A percentile compares a stretch with the other conserved stretches of the same genome.
phyloP scores from a whole-genome alignment of 2,329 filamentous ascomycete genomes.

The Sclerotinia nivalis region DNA sequence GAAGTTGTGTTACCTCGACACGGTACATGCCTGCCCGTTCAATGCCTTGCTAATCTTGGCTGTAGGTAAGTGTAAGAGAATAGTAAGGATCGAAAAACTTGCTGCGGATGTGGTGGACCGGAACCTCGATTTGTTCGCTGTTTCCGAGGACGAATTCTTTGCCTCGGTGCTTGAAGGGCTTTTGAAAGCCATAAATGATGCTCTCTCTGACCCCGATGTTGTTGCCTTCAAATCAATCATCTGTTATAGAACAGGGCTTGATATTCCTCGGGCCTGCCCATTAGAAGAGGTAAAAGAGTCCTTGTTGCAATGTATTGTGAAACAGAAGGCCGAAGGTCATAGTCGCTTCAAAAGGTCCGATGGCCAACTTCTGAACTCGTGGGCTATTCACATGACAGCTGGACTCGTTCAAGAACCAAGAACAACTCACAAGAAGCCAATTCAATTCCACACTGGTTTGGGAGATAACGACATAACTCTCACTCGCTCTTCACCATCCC shows the following conservation, averaged over 20 bases:
- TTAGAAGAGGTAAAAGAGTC: constrained; percentile 33
- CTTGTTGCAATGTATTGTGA: constrained; percentile 37
- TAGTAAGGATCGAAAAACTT: constrained; percentile 75
- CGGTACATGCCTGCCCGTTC: not conserved
- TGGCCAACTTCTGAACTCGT: constrained; percentile 66
- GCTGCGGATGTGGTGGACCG: constrained; percentile 62
- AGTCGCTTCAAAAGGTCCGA: constrained; percentile 56
- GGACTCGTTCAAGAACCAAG: constrained; percentile 53
- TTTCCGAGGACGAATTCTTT: constrained; percentile 42
- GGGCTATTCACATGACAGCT: constrained; percentile 65
- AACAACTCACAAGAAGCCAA: constrained; percentile 60
- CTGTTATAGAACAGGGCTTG: constrained; percentile 76
- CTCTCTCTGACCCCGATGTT: constrained; percentile 65
- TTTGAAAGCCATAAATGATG: constrained; percentile 52
- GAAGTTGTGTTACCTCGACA: constrained; percentile 11
- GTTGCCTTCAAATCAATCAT: constrained; percentile 82
- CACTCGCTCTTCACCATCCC: constrained; percentile 69
- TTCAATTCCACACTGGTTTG: constrained; percentile 82
- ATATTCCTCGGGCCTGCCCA: constrained; percentile 50
- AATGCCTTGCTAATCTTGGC: not conserved
- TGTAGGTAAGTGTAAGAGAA: constrained; percentile 59
- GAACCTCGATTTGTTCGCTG: constrained; percentile 43
- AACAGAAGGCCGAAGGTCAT: constrained; percentile 29
- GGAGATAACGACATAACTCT: constrained; percentile 78
- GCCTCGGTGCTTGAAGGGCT: constrained; percentile 44